Evolutionary conservation across 2,329 filamentous ascomycete genomes (phyloP), one percentile per base, ranked within the genome.

Genomic region (Cercospora zeae-maydis): DNA sequence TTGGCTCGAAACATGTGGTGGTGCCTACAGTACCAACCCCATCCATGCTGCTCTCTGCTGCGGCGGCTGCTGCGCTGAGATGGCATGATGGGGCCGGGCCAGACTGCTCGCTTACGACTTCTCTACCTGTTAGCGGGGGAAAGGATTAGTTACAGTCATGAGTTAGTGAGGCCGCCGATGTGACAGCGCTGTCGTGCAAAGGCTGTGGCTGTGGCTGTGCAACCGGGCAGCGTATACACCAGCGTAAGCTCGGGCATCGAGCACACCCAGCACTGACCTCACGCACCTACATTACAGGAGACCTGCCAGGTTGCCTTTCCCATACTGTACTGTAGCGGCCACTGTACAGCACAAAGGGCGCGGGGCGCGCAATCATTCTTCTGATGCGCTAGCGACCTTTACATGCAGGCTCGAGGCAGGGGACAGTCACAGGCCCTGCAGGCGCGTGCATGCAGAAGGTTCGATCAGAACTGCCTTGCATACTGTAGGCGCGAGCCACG

Each of bases 91-190:
- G 37, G 37, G 16, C 27, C 21, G 31, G 55, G 37, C 55, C 27
- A 51, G 47, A 51, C 47, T 51, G 47, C 47, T 51, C 47, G 47
- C 47, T 51, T 51, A 51, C 14, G 47, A 14, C 47, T 51, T 45
- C 39, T 13, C n/a, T 33, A 33, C 4, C 37, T 51, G 34, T 13
- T 2, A 31, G 24, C 11, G 47, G 21, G 14, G 24, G n/a, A 30
- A 51, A 11, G 24, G 24, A n/a, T n/a, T n/a, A n/a, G n/a, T n/a
- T n/a, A n/a, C n/a, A n/a, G n/a, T n/a, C n/a, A n/a, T n/a, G 21
- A 21, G 14, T 31, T 30, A 51, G 27, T 31, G 47, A 51, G 47
- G 27, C 27, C 47, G 47, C 47, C 24, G 24, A 45, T 45, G n/a
- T 42, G 39, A 21, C 39, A 45, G 39, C 39, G 47, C 21, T 51